Percentiles rank a stretch among this genome's conserved stretches.
Evolutionary conservation across 371 early-diverging fungal genomes (phyloP).

Genomic region (Catenaria anguillulae): DNA sequence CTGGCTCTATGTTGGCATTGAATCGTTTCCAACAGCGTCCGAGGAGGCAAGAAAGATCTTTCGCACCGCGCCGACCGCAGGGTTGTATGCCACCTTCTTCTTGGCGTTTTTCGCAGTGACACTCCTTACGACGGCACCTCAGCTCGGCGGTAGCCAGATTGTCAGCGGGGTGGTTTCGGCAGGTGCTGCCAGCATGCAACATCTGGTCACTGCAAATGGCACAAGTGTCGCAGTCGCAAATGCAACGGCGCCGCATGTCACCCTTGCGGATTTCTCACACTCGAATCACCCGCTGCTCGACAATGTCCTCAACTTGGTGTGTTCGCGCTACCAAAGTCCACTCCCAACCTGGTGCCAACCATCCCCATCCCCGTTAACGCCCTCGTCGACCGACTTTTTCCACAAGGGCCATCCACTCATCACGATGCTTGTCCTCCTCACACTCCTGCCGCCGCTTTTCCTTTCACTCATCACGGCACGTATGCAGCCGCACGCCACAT

Average conservation of each 20-base stretch:
- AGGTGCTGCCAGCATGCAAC: no score
- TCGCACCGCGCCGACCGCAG: not conserved
- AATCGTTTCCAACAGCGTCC: not conserved
- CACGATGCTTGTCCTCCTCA: not conserved
- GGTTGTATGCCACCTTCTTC: no score
- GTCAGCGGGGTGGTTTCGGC: no score
- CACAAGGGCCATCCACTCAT: no score
- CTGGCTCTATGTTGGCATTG: not conserved
- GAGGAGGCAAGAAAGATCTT: not conserved
- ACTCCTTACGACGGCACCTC: not conserved
- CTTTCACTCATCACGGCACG: not conserved
- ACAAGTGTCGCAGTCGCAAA: not conserved
- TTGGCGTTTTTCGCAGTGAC: not conserved
- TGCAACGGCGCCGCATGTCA: no score
- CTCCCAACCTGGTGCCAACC: no score
- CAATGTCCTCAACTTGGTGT: not conserved
- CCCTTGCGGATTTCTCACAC: not conserved
- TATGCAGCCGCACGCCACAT: not conserved
- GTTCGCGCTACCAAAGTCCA: not conserved
- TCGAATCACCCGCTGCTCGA: not conserved
- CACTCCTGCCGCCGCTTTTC: not conserved
- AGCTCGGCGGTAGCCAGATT: no score
- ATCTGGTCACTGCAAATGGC: no score
- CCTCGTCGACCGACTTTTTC: no score
- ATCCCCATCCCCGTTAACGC: no score